Evolutionary conservation across 2,329 filamentous ascomycete genomes (phyloP), one percentile per base, ranked within the genome.

Genomic region (Talaromyces piceae): DNA sequence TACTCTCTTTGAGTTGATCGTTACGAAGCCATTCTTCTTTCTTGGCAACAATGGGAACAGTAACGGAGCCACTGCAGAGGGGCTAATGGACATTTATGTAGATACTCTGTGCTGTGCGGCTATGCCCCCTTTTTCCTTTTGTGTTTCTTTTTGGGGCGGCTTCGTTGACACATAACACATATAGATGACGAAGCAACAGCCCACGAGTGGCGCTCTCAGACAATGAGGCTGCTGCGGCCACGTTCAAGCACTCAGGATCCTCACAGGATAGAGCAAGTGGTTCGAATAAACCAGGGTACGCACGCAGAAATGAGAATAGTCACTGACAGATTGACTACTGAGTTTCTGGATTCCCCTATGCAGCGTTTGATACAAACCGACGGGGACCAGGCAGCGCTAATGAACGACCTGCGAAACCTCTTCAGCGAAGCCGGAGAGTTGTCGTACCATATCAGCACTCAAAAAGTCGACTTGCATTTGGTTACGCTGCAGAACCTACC

Each of bases 201-300:
- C 9, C 56, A 61, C 26, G 48, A 51, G 28, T 61, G 59, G 59
- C 55, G 59, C 8, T 56, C 59, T 5, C 56, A 60, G 23, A 58
- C 51, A 12, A 26, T 61, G 5, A 52, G 53, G 22, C 48, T 58
- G 20, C 41, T 61, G 7, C 49, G 18, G 20, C 31, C 48, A 5
- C 39, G 26, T 7, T 46, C 44, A 26, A 46, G 20, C 39, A 41
- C 39, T 5, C 39, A 23, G 22, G 39, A 41, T n/a, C 2, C 12
- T 25, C 11, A 9, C 18, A 41, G 23, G 16, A 12, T 2, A 41
- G 39, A 41, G 22, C 39, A 22, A 13, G 7, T 41, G 13, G 22
- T 5, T 25, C 5, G 16, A 25, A 25, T 43, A 12, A 25, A 25
- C 5, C 9, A 25, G 25, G 25, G 2, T 5, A 43, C 39, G 8